Evolutionary conservation across 1,139 yeast genomes (phyloP), one percentile per base, ranked within the genome.

Genomic region (Taphrina wiesneri): DNA sequence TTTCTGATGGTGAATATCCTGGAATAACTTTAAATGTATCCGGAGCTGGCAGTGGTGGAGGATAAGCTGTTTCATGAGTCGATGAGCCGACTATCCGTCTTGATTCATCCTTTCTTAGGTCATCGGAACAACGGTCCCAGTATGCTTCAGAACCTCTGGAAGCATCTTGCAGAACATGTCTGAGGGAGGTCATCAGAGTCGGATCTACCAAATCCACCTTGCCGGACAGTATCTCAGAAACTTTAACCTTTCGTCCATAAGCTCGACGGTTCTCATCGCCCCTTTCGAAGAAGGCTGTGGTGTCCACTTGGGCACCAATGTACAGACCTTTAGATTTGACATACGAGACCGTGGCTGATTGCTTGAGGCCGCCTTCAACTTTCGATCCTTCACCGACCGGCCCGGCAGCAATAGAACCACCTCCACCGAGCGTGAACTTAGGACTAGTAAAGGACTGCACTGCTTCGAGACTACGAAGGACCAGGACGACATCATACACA

Each of bases 301-400:
- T 57, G 54, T 62, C 61, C n/a, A 62, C 28, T 39, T 53, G 61
- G n/a, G 51, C 65, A 13, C 65, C 65, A 15, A 49, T 57, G 30
- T 62, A 62, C 21, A 62, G 25, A 26, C 65, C 65, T 36, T 54
- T 53, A 7, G 61, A 53, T 26, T 62, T 62, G 53, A 39, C 49
- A 41, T 62, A 62, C 9, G 32, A 25, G 41, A 59, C 30, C 25
- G 47, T 46, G 19, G 65, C 60, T 11, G 65, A 15, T 21, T 32
- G 61, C 9, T 25, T 28, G 13, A 26, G 41, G 2, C 49, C 49
- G 13, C 49, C 49, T 11, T 62, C 65, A 13, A 62, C 21, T 21
- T 23, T 23, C n/a, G 47, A 46, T n/a, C 59, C 60, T 5, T 54
- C 59, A 7, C 65, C 65, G 17, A 62, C 53, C 5, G 65, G 65